Conservation (phyloP, 23 red algal genomes). For the Agarophyton chilense region DNA sequence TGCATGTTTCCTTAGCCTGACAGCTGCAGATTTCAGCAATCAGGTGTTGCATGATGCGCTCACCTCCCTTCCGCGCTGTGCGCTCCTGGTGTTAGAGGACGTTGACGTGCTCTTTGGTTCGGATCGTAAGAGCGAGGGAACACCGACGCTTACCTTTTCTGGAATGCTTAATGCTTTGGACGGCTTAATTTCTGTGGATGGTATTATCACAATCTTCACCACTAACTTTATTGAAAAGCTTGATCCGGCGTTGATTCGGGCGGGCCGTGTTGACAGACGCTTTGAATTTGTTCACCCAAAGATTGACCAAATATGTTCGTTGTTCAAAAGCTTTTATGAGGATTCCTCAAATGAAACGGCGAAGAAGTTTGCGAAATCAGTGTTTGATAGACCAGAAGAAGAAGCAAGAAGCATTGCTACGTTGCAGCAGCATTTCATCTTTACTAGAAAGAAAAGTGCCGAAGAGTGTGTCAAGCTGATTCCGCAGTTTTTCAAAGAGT, state of each 20-base stretch:
- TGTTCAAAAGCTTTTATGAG: constrained; percentile 76
- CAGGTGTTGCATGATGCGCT: constrained; percentile 71
- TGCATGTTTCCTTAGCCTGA: constrained; percentile 76
- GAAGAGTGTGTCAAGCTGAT: constrained; percentile 61
- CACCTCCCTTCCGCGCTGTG: constrained; percentile 30
- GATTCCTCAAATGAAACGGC: constrained; percentile 33
- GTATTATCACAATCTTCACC: constrained; percentile 69
- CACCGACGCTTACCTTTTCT: constrained; percentile 68
- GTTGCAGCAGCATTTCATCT: constrained; percentile 78
- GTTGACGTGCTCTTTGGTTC: constrained; percentile 76
- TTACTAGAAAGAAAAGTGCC: constrained; percentile 51
- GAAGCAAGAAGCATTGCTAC: constrained; percentile 70
- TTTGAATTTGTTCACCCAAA: constrained; percentile 72
- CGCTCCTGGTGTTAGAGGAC: constrained; percentile 77
- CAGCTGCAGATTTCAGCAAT: constrained; percentile 70
- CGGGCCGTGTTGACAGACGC: constrained; percentile 70
- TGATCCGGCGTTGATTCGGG: constrained; percentile 71
- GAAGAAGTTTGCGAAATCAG: constrained; percentile 53
- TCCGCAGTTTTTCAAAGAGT: constrained; percentile 64
- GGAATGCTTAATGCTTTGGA: constrained; percentile 83
- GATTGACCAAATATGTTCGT: constrained; percentile 43
- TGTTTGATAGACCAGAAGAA: constrained; percentile 56
- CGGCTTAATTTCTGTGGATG: constrained; percentile 63
- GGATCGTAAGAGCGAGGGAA: constrained; percentile 55
- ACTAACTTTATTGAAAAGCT: constrained; percentile 83